Conservation (phyloP, 208 protist species). For the Leptomonas pyrrhocoris region DNA sequence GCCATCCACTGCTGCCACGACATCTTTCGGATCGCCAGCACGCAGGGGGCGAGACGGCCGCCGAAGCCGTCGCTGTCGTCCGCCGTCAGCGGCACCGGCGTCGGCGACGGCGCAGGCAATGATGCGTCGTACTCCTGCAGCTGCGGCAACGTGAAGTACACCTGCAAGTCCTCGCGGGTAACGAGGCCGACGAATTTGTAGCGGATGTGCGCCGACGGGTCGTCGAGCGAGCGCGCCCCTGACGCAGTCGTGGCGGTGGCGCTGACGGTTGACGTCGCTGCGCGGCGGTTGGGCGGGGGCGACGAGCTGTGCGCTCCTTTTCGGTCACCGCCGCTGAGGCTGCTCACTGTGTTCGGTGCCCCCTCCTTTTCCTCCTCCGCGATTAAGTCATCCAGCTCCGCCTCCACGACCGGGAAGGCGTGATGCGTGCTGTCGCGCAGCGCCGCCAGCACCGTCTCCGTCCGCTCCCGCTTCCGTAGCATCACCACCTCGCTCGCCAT, state of each 20-base stretch:
- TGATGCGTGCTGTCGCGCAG: conserved; percentile 84
- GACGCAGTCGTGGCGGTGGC: neutral
- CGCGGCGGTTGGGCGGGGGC: neutral
- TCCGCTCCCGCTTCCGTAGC: conserved; percentile 63
- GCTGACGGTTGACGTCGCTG: neutral
- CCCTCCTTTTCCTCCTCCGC: no score
- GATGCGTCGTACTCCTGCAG: conserved; percentile 34
- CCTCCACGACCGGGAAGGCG: conserved; percentile 91
- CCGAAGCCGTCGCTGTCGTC: conserved; percentile 53
- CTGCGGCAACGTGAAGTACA: conserved; percentile 73
- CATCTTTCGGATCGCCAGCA: conserved; percentile 57
- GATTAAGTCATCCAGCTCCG: conserved; percentile 5
- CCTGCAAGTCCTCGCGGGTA: conserved; percentile 85
- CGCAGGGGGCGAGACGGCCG: conserved; percentile 46
- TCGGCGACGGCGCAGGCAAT: neutral
- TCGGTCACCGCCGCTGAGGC: neutral
- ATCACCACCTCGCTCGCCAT: conserved; percentile 89
- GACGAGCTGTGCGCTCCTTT: neutral
- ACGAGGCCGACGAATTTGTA: conserved; percentile 88
- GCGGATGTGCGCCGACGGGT: conserved; percentile 21
- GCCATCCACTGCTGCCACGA: conserved; percentile 76
- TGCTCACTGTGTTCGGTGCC: no score
- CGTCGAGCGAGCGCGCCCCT: conserved; percentile 1
- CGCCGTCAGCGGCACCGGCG: conserved; percentile 24
- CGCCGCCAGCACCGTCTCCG: conserved; percentile 70